These are phyloP conservation scores for Mucuna pruriens DNA, from an alignment of 306 rosid genomes.

Conservation along the genomic window DNA sequence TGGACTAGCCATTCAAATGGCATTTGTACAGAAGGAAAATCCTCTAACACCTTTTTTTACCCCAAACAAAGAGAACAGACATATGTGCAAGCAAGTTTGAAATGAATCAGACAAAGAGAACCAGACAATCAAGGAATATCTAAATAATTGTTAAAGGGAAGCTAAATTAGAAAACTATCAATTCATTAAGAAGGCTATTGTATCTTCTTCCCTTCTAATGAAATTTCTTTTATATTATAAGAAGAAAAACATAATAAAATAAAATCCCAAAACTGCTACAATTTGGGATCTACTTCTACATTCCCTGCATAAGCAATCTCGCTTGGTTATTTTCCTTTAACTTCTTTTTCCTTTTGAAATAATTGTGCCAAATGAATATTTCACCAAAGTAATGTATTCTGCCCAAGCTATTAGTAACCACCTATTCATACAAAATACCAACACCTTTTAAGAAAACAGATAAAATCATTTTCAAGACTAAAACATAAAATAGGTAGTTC, in stretches of 20 bases:
- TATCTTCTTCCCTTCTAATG: constrained; percentile 8
- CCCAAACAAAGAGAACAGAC: neutral
- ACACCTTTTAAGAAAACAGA: neutral
- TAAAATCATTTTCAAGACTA: neutral
- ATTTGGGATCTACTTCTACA: neutral
- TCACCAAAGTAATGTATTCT: neutral
- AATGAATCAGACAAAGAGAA: constrained; percentile 6
- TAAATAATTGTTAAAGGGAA: neutral
- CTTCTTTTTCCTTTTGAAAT: neutral
- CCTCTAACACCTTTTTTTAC: constrained; percentile 70
- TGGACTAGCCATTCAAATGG: constrained; percentile 95
- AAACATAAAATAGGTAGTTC: neutral
- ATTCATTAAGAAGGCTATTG: neutral
- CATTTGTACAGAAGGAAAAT: constrained; percentile 91
- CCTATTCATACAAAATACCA: neutral
- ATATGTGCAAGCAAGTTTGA: constrained; percentile 19
- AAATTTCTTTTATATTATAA: too few species aligned
- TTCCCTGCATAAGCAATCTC: neutral
- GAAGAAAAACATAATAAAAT: neutral
- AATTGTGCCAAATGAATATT: neutral
- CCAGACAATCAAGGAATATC: neutral
- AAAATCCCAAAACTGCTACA: neutral
- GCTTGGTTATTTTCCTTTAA: neutral
- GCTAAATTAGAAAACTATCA: neutral
- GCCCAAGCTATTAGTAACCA: neutral